Percentiles rank a stretch among this genome's conserved stretches.
Conservation (phyloP, 345 rosid genomes). For the Sapria himalayana region DNA sequence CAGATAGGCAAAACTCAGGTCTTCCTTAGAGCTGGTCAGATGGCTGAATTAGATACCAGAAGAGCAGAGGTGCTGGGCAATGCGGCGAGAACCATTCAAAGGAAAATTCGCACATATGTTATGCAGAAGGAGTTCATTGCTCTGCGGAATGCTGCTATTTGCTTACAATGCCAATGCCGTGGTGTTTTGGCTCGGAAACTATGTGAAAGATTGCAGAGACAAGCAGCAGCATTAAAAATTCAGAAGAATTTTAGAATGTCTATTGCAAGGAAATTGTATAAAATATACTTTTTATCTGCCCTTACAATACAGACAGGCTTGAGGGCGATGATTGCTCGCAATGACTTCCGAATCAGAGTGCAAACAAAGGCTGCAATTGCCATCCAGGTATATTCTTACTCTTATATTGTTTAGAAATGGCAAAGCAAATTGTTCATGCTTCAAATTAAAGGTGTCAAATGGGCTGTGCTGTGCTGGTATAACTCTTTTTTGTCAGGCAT, state of each 20-base stretch:
- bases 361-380: conserved; percentile 78
- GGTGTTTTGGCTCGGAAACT: conserved; percentile 78
- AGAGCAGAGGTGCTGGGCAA: conserved; percentile 94
- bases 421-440: too few species aligned
- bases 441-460: too few species aligned
- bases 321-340: conserved; percentile 87
- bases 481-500: too few species aligned
- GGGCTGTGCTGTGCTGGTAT: too few species aligned
- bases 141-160: conserved; percentile 58
- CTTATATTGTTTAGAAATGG: too few species aligned
- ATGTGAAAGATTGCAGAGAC: conserved; percentile 58
- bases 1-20: conserved; percentile 90
- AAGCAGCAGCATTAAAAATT: conserved; percentile 79
- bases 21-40: conserved; percentile 97
- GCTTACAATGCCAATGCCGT: conserved; percentile 68
- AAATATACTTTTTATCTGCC: conserved; percentile 30
- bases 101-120: conserved; percentile 63
- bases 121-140: conserved; percentile 69
- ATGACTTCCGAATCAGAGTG: conserved; percentile 80
- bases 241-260: conserved; percentile 63
- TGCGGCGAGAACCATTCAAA: conserved; percentile 90
- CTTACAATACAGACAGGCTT: conserved; percentile 62
- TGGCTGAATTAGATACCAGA: conserved; percentile 97
- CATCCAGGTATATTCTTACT: conserved; percentile 41
- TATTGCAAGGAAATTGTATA: conserved; percentile 46